Evolutionary conservation across 768 basidiomycete genomes (phyloP).

Genomic region (Phaeotremella skinneri): DNA sequence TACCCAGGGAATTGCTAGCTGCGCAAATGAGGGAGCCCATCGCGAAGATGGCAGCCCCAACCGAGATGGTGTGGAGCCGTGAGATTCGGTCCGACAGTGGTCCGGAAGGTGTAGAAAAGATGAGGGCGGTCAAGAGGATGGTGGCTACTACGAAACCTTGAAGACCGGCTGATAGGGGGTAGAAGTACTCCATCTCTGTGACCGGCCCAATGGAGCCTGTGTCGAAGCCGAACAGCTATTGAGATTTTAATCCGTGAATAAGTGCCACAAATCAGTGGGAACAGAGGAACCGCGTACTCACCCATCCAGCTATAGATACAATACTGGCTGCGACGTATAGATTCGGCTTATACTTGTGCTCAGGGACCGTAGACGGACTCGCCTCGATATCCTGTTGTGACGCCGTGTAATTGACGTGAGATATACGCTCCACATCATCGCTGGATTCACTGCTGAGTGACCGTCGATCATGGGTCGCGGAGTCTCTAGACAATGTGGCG

Average conservation of each 20-base stretch:
- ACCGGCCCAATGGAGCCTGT: slow-evolving; percentile 21
- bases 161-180: slow-evolving; percentile 2
- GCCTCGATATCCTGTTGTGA: too few species aligned
- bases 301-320: not conserved
- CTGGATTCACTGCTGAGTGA: too few species aligned
- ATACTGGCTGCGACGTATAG: not conserved
- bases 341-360: slow-evolving; percentile 1
- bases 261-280: not conserved
- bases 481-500: too few species aligned
- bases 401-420: too few species aligned
- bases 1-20: slow-evolving; percentile 1
- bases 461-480: too few species aligned
- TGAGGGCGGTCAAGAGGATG: slow-evolving; percentile 16
- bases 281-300: not conserved
- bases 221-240: slow-evolving; percentile 21
- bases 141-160: slow-evolving; percentile 20
- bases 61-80: slow-evolving; percentile 6
- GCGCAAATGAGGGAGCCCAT: slow-evolving; percentile 12
- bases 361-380: too few species aligned
- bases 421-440: too few species aligned
- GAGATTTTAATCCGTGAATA: not conserved
- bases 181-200: slow-evolving; percentile 23
- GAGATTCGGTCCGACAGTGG: slow-evolving; percentile 14
- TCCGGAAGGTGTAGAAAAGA: slow-evolving; percentile 11
- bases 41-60: slow-evolving; percentile 11